These are phyloP conservation scores for Rubroboletus pulcherrimus DNA, from an alignment of 768 basidiomycete species.

Conservation along the genomic window DNA sequence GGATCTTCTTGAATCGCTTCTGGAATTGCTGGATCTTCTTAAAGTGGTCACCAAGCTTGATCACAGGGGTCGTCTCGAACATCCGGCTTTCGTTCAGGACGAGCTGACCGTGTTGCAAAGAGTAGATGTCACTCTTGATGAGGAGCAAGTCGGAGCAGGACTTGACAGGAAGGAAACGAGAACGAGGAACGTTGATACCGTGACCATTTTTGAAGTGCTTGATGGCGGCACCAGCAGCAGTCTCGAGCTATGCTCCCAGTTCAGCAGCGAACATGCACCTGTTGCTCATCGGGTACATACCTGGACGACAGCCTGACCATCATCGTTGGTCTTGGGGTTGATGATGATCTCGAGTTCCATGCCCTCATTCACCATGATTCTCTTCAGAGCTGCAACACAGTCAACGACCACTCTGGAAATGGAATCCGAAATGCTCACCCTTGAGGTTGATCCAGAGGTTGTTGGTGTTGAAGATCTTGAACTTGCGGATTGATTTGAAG, in stretches of 20 bases:
- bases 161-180: constrained; percentile 67
- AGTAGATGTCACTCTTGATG: constrained; percentile 69
- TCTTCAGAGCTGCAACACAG: constrained; percentile 55
- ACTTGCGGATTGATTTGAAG: constrained; percentile 72
- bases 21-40: constrained; percentile 73
- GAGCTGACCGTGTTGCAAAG: constrained; percentile 63
- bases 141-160: constrained; percentile 60
- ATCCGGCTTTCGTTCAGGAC: constrained; percentile 56
- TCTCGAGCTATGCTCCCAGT: constrained; percentile 49
- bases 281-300: constrained; percentile 19
- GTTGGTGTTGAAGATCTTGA: constrained; percentile 80
- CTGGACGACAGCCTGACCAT: constrained; percentile 69
- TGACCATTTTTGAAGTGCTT: constrained; percentile 65
- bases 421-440: constrained; percentile 26
- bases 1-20: constrained; percentile 74
- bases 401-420: constrained; percentile 1
- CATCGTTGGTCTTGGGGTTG: constrained; percentile 67
- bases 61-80: constrained; percentile 64
- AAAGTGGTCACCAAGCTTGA: constrained; percentile 76
- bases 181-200: constrained; percentile 71
- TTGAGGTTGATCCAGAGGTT: constrained; percentile 57
- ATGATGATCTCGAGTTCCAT: constrained; percentile 80
- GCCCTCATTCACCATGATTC: constrained; percentile 61
- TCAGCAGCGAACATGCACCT: not conserved
- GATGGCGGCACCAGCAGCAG: constrained; percentile 72